phyloP scores from a whole-genome alignment of 164 flowering plant species.

The Euptelea pleiosperma region DNA sequence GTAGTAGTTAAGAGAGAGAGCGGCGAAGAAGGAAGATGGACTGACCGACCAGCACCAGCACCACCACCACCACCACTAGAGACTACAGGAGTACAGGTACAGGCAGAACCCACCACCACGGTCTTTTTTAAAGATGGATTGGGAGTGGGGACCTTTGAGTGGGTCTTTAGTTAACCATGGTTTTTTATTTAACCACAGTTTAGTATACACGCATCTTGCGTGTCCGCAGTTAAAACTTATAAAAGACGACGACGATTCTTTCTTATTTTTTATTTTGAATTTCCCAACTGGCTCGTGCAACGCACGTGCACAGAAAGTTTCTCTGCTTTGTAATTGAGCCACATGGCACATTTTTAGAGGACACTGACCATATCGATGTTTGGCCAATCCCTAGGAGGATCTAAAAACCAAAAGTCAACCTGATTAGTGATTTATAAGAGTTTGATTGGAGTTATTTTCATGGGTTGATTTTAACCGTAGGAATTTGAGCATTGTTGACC shows the following conservation, averaged over 20 bases:
- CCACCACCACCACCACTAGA: not conserved
- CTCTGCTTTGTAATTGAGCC: too few species aligned
- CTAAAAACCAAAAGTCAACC: too few species aligned
- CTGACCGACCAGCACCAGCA: not conserved
- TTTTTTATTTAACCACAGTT: not conserved
- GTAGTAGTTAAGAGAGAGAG: too few species aligned
- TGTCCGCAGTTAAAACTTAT: conserved; percentile 14
- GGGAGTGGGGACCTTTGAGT: not conserved
- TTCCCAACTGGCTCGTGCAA: not conserved
- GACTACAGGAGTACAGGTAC: not conserved
- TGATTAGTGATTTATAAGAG: too few species aligned
- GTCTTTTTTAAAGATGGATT: not conserved
- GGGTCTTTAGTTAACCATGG: not conserved
- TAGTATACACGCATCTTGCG: conserved; percentile 14
- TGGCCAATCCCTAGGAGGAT: too few species aligned
- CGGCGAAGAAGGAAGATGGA: too few species aligned
- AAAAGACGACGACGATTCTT: not conserved
- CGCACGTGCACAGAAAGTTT: conserved; percentile 7
- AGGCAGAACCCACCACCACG: not conserved
- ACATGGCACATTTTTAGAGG: too few species aligned
- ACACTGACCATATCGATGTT: too few species aligned
- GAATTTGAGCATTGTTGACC: too few species aligned
- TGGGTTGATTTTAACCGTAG: too few species aligned
- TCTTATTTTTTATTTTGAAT: not conserved
- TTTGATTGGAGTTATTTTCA: too few species aligned